Base-by-base conservation (phyloP, 129 eudicot genomes). In the Escallonia herrerae region DNA sequence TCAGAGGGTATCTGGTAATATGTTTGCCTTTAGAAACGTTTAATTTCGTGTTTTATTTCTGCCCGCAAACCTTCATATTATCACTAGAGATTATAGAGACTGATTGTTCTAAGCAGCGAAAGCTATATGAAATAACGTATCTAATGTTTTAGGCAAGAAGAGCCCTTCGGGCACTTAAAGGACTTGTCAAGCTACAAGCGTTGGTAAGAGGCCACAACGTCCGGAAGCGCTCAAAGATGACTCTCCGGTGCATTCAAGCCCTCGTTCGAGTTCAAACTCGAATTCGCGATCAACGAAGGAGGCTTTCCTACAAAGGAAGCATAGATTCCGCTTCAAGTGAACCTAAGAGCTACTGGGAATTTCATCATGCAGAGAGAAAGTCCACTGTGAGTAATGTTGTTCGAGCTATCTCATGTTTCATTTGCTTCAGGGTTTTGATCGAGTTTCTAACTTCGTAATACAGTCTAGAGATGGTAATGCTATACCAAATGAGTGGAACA, bases 1-100 rank as follows among this genome's bases (percentile, higher is more conserved):
- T 87, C 76, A 80, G 91, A 75, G 91, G 91, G 3, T 88, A 87
- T 81, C 70, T 88, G 89, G 91, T 83, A 77, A 43, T 41, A 3
- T 22, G 10, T 58, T 4, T 39, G 7, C 37, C 3, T 12, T 4
- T 45, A 22, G 33, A 22, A 22, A 22, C 33, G 33, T 22, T 22
- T 22, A 22, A 0, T 22, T 22, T 22, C 0, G 33, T 22, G 33
- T 22, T 22, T 22, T 22, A 22, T 22, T 22, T 22, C 33, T 22
- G 33, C 1, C 33, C 33, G 33, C 33, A 22, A 22, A 22, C 33
- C 0, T 22, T 1, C 1, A 22, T 22, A 22, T 22, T 22, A 22
- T 22, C 0, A 22, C 33, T 22, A 22, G 33, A 22, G 7, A 8
- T 57, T 57, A 11, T 33, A 38, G 3, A 57, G 11, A 33, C 62